Percentiles rank a stretch among this genome's conserved stretches.
These are phyloP conservation scores for Erythrobasidium hasegawianum DNA, from an alignment of 1,284 basidiomycete species.

Conservation along the genomic window DNA sequence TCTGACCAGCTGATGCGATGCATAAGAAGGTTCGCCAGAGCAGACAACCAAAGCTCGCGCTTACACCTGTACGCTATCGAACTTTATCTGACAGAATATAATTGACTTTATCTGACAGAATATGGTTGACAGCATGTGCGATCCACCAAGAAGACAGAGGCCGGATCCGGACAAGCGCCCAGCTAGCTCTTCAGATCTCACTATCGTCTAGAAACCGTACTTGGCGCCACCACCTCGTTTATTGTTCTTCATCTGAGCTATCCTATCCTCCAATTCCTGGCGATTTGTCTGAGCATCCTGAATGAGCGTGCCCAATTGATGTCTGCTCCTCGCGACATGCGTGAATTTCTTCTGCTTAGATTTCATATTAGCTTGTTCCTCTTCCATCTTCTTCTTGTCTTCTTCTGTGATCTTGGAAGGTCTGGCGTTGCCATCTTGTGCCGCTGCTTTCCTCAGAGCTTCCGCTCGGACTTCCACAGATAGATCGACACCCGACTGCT, in stretches of 20 bases:
- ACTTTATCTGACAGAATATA: too few species aligned
- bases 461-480: conserved; percentile 18
- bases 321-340: conserved; percentile 27
- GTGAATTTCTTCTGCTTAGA: conserved; percentile 28
- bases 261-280: conserved; percentile 45
- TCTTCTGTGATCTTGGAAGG: conserved; percentile 22
- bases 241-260: conserved; percentile 44
- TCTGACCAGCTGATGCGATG: too few species aligned
- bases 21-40: too few species aligned
- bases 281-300: conserved; percentile 45
- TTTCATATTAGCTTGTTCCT: conserved; percentile 12
- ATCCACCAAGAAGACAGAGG: too few species aligned
- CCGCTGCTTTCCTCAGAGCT: neutral
- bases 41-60: too few species aligned
- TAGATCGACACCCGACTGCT: conserved; percentile 9
- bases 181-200: too few species aligned
- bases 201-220: conserved; percentile 43
- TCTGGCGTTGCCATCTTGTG: neutral
- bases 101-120: too few species aligned
- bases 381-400: conserved; percentile 31
- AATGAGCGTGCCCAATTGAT: conserved; percentile 45
- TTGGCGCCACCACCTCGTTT: conserved; percentile 44
- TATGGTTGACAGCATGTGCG: too few species aligned
- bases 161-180: too few species aligned
- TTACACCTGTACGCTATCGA: too few species aligned